A percentile compares a stretch with the other conserved stretches of the same genome.
Conservation (phyloP, 202 grass and related monocot genomes). For the Zoysia matrella region DNA sequence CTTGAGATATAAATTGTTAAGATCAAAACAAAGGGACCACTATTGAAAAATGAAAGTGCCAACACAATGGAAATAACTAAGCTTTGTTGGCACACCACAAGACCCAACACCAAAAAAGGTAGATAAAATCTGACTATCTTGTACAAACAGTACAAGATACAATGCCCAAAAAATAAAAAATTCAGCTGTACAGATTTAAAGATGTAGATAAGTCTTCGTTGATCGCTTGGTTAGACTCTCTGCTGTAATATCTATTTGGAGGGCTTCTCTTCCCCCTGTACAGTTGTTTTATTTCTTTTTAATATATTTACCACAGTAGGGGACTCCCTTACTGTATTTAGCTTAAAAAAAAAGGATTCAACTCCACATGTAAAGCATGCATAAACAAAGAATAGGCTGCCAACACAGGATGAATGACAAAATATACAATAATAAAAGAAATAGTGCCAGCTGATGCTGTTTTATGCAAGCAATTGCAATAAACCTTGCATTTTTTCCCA, state of each 20-base stretch:
- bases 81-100: not conserved
- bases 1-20: slow-evolving; percentile 25
- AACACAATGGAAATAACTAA: slow-evolving; percentile 11
- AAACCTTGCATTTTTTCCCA: not conserved
- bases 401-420: not conserved
- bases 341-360: not conserved
- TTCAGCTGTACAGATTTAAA: too few species aligned
- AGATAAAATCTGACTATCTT: not conserved
- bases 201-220: too few species aligned
- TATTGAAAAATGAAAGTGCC: slow-evolving; percentile 1
- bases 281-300: too few species aligned
- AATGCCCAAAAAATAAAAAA: not conserved
- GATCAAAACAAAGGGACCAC: not conserved
- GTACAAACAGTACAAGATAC: not conserved
- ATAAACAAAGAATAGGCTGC: not conserved
- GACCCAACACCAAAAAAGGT: slow-evolving; percentile 19
- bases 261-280: too few species aligned
- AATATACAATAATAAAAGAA: not conserved
- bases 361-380: not conserved
- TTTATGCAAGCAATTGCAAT: not conserved
- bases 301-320: too few species aligned
- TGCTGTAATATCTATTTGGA: too few species aligned
- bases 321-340: too few species aligned
- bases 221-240: too few species aligned
- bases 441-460: not conserved